Evolutionary conservation across 192 early-diverging fungal species (phyloP).

Genomic region (Coemansia sp.): DNA sequence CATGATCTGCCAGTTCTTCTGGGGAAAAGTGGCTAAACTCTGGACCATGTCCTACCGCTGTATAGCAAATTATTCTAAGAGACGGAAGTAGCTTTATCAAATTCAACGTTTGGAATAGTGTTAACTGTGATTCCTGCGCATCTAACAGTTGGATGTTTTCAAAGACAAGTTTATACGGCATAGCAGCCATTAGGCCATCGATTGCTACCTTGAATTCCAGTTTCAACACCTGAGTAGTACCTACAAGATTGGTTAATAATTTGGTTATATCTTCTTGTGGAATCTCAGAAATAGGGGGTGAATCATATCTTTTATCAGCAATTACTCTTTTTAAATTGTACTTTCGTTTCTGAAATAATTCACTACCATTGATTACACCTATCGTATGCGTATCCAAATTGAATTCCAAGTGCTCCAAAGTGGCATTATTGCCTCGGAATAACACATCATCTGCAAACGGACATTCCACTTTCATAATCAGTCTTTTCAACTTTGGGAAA

Average conservation of each 20-base stretch:
- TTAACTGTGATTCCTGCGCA: not conserved
- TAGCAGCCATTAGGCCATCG: not conserved
- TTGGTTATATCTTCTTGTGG: not conserved
- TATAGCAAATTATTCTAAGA: not conserved
- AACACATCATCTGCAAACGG: constrained; percentile 5
- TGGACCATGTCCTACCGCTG: not conserved
- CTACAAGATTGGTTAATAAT: not conserved
- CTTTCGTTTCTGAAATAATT: not conserved
- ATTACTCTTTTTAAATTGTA: not conserved
- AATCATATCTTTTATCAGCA: not conserved
- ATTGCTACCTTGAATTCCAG: no score
- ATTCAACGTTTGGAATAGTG: not conserved
- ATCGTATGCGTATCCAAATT: not conserved
- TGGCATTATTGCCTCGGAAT: constrained; percentile 1
- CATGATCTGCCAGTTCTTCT: not conserved
- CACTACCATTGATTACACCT: not conserved
- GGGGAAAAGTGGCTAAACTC: not conserved
- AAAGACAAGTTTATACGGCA: not conserved
- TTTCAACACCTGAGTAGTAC: no score
- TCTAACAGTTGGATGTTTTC: not conserved
- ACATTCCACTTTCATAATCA: not conserved
- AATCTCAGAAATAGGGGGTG: not conserved
- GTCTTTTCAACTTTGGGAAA: not conserved
- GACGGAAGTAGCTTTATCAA: not conserved
- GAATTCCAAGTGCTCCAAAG: not conserved